phyloP scores from a whole-genome alignment of 1,284 basidiomycete species.

The Xanthoconium separans region DNA sequence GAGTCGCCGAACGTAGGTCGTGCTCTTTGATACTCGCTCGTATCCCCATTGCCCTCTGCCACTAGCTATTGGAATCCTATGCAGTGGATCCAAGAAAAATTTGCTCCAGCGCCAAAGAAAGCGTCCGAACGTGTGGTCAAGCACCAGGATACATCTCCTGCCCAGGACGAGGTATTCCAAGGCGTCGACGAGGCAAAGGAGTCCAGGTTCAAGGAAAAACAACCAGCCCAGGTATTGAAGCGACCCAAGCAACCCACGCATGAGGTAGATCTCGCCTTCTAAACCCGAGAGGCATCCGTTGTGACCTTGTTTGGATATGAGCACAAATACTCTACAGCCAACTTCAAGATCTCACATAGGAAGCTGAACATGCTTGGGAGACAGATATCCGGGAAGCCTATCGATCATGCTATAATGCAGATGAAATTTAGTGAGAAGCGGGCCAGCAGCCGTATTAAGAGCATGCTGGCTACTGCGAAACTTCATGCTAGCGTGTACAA shows the following conservation, averaged over 20 bases:
- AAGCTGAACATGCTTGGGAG: conserved; percentile 88
- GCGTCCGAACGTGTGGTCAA: conserved; percentile 43
- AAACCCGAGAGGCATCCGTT: not conserved
- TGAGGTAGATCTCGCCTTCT: conserved; percentile 19
- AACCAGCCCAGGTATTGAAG: conserved; percentile 14
- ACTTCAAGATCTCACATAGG: conserved; percentile 91
- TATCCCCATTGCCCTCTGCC: conserved; percentile 1
- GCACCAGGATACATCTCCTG: conserved; percentile 35
- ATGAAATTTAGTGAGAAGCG: conserved; percentile 95
- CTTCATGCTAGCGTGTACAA: conserved; percentile 84
- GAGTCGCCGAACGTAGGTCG: conserved; percentile 42
- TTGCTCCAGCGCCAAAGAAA: conserved; percentile 46
- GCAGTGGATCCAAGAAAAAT: conserved; percentile 61
- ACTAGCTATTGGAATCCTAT: conserved; percentile 52
- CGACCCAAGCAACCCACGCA: conserved; percentile 24
- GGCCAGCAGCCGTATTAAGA: conserved; percentile 82
- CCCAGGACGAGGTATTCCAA: conserved; percentile 27
- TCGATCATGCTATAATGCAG: conserved; percentile 94
- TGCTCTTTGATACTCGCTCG: not conserved
- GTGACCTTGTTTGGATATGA: conserved; percentile 31
- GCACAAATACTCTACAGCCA: conserved; percentile 89
- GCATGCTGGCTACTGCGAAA: conserved; percentile 84
- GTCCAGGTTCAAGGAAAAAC: conserved; percentile 9
- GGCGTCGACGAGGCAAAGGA: not conserved
- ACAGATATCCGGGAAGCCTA: conserved; percentile 86